Percentiles rank a stretch among this genome's conserved stretches.
Conservation (phyloP, 2,329 filamentous ascomycete genomes). For the Stachybotrys chlorohalonatus region DNA sequence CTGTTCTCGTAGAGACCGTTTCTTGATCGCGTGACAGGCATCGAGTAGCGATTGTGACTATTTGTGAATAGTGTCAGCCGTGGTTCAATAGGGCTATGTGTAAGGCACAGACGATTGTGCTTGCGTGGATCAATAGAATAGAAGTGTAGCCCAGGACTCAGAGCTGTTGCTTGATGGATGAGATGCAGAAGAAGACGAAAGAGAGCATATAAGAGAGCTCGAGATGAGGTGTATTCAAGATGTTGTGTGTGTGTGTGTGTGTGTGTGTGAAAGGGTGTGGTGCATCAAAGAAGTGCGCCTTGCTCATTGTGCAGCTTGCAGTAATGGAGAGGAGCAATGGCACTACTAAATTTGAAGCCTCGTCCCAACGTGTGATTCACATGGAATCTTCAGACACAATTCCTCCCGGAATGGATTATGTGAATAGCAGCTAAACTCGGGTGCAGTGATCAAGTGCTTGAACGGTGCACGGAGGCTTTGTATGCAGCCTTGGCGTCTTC, state of each 20-base stretch:
- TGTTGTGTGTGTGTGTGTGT: no score
- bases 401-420: no score
- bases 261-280: no score
- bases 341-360: background rate
- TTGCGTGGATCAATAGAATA: background rate
- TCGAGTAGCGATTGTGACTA: constrained; percentile 84
- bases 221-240: no score
- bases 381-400: no score
- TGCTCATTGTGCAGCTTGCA: no score
- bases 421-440: no score
- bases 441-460: no score
- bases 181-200: background rate
- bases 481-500: background rate
- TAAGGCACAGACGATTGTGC: background rate
- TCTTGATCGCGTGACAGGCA: constrained; percentile 72
- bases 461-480: no score
- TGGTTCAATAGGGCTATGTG: background rate
- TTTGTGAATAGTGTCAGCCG: constrained; percentile 2
- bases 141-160: background rate
- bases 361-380: background rate
- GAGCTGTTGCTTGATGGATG: background rate
- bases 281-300: no score
- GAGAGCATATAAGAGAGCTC: background rate
- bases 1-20: constrained; percentile 58
- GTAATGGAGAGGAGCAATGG: background rate